These are phyloP conservation scores for Lizonia empirigonia DNA, from an alignment of 2,329 filamentous ascomycete genomes.

Conservation along the genomic window DNA sequence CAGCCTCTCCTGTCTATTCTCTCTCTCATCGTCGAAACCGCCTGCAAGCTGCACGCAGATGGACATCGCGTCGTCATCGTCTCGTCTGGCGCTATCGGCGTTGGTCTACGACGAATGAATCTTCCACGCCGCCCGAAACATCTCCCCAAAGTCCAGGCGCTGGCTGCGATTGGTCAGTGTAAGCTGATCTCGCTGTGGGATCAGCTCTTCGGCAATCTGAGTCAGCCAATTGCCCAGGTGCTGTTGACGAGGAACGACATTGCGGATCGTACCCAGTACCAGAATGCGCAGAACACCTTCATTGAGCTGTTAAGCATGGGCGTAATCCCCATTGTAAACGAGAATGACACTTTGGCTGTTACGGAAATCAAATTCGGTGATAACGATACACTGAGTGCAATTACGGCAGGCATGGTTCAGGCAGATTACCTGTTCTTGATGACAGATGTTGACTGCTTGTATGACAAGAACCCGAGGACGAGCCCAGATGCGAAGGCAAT, in stretches of 20 bases:
- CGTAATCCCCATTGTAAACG: constrained; percentile 97
- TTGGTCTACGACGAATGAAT: constrained; percentile 89
- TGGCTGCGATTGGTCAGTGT: constrained; percentile 95
- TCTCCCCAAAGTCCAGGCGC: constrained; percentile 85
- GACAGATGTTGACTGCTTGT: constrained; percentile 98
- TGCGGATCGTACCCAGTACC: constrained; percentile 91
- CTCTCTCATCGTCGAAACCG: constrained; percentile 92
- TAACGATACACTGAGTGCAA: constrained; percentile 96
- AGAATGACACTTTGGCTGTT: constrained; percentile 96
- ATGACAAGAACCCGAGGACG: constrained; percentile 90
- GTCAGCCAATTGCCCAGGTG: constrained; percentile 92
- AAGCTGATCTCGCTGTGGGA: constrained; percentile 96
- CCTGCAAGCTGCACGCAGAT: constrained; percentile 83
- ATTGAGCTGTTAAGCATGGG: constrained; percentile 89
- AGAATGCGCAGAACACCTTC: constrained; percentile 96
- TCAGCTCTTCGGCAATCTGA: constrained; percentile 82
- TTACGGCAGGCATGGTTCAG: constrained; percentile 96
- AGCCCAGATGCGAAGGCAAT: constrained; percentile 87
- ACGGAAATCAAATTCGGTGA: constrained; percentile 99
- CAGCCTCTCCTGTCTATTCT: constrained; percentile 91
- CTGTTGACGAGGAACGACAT: constrained; percentile 95
- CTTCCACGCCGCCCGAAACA: constrained; percentile 86
- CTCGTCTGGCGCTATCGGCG: constrained; percentile 94
- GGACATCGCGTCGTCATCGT: constrained; percentile 95
- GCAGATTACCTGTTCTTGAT: constrained; percentile 97